Base-by-base conservation (phyloP, 179 eudicot species). In the Carnegiea gigantea region DNA sequence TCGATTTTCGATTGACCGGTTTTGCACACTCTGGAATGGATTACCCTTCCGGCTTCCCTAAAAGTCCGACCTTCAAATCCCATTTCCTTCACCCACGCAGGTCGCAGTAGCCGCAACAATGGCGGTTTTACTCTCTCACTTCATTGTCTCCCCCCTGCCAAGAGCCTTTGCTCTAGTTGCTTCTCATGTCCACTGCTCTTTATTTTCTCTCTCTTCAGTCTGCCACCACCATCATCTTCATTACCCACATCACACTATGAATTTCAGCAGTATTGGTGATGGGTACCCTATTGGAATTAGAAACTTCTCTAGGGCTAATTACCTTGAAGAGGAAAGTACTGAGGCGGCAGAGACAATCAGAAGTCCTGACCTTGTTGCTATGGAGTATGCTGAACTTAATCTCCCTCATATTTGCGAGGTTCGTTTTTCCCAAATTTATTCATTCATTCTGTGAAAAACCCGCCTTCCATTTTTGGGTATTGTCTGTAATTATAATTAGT, bases 341-440 rank as follows among this genome's bases (percentile, higher is more conserved):
- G 9, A 14, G 30, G 75, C 6, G 15, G 20, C 18, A 15, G 75
- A 46, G 73, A 38, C 54, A 20, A 83, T 86, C 68, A 67, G 85
- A 20, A 90, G 90, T 86, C 89, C 92, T 38, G 78, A 80, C 15
- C 88, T 91, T 30, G 90, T 91, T 78, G 90, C 92, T 75, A 51
- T 88, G 53, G 94, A 91, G 82, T 91, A 90, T 71, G 87, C 94
- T 70, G 92, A 90, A 28, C 92, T 91, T 75, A 89, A 91, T 76
- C 89, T 91, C 70, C 82, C 90, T 75, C 80, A 82, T 64, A 20
- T 33, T 49, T 80, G 82, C 67, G 83, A 87, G 88, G 96, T 89
- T 83, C 60, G 73, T 71, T 46, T 26, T 76, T 1, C 70, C 68
- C 44, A 11, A 9, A 15, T 75, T 44, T 15, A 1, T 77, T 20